These are phyloP conservation scores for Cardamine resedifolia DNA, from an alignment of 345 rosid genomes.

Conservation along the genomic window DNA sequence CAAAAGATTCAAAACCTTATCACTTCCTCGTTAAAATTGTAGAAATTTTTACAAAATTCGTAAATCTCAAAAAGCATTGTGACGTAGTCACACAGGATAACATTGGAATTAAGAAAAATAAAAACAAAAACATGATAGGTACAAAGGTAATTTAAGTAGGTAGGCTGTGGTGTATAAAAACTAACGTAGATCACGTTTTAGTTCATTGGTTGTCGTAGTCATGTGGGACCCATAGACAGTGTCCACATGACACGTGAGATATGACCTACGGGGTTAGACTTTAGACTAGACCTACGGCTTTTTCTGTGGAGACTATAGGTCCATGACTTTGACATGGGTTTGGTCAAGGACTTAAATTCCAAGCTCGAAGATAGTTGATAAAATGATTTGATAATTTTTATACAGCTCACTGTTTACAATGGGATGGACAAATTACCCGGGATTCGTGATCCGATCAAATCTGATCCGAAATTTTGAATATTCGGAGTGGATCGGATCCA, in stretches of 20 bases:
- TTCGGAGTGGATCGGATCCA: no score
- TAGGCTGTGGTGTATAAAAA: background rate
- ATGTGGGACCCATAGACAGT: background rate
- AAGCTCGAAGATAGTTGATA: background rate
- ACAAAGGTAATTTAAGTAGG: background rate
- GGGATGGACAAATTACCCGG: no score
- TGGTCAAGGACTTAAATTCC: slow-evolving; percentile 2
- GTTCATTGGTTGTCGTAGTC: slow-evolving; percentile 24
- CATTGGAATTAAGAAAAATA: background rate
- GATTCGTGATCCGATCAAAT: no score
- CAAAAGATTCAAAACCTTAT: no score
- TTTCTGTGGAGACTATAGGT: background rate
- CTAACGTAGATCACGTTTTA: slow-evolving; percentile 24
- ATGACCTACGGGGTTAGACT: background rate
- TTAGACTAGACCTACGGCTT: background rate
- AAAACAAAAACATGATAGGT: background rate
- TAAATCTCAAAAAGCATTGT: no score
- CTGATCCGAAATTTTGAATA: no score
- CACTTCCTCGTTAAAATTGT: no score
- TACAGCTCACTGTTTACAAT: no score
- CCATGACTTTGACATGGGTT: background rate
- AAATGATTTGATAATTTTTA: no score
- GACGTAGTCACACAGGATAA: no score
- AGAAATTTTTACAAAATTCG: no score
- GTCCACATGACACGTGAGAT: slow-evolving; percentile 25